phyloP scores from a whole-genome alignment of 139 green algal genomes.

The Chlorella sp. region DNA sequence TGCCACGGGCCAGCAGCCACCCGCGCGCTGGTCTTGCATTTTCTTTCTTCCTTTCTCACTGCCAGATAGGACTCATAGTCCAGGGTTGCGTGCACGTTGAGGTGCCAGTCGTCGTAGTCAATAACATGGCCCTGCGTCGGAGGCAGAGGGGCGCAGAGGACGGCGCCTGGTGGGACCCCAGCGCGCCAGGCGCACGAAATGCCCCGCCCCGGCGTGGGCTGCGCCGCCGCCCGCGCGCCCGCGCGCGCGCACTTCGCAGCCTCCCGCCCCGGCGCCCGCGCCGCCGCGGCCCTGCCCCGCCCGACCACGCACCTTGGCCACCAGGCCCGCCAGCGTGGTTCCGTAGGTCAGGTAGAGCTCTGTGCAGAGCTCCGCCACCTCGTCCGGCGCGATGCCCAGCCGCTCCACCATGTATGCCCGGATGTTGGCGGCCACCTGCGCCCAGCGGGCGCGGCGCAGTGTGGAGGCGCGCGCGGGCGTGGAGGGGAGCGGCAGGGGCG shows the following conservation, averaged over 20 bases:
- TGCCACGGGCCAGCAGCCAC: neutral
- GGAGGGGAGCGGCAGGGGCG: neutral
- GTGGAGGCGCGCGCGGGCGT: neutral
- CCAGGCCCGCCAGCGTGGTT: slow-evolving; percentile 72
- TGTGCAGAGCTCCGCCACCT: slow-evolving; percentile 46
- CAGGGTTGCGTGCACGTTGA: slow-evolving; percentile 62
- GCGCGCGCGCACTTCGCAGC: too few species aligned
- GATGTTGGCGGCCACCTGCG: neutral
- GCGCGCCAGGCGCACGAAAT: too few species aligned
- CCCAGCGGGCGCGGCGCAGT: neutral
- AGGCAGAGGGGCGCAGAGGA: too few species aligned
- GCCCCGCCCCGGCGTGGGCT: too few species aligned
- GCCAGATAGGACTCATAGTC: slow-evolving; percentile 58
- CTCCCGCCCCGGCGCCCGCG: neutral
- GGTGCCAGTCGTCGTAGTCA: slow-evolving; percentile 78
- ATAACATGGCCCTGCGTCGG: slow-evolving; percentile 60
- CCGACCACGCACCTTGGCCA: slow-evolving; percentile 23
- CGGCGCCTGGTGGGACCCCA: too few species aligned
- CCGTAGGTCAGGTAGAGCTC: slow-evolving; percentile 67
- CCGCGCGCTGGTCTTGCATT: neutral
- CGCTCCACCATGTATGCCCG: slow-evolving; percentile 68
- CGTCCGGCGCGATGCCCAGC: slow-evolving; percentile 49
- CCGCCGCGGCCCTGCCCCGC: too few species aligned
- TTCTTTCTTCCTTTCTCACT: neutral
- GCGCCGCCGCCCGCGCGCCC: too few species aligned